Evolutionary conservation across 2,329 filamentous ascomycete species (phyloP).

Genomic region (Diaporthe sp.): DNA sequence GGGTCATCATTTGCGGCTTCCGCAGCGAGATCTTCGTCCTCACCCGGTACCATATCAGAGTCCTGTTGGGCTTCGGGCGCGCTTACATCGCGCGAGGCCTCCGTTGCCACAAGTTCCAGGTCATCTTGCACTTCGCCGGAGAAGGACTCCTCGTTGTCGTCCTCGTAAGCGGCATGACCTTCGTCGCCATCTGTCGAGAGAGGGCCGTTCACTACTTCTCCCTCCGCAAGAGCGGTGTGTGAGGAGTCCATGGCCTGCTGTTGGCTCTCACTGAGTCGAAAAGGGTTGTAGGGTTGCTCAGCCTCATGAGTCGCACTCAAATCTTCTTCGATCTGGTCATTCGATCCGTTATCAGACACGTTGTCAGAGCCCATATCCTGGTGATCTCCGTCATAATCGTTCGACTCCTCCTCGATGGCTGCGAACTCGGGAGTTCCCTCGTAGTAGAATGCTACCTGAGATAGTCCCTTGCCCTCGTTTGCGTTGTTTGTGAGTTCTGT

Average conservation of each 20-base stretch:
- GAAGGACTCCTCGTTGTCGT: not conserved
- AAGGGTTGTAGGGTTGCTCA: conserved; percentile 35
- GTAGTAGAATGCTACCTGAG: conserved; percentile 36
- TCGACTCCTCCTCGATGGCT: conserved; percentile 38
- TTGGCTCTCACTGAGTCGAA: conserved; percentile 28
- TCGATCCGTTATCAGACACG: conserved; percentile 6
- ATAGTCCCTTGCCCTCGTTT: conserved; percentile 37
- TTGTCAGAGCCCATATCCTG: conserved; percentile 26
- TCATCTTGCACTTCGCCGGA: conserved; percentile 6
- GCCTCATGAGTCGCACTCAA: not conserved
- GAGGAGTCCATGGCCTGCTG: conserved; percentile 9
- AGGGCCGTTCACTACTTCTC: not conserved
- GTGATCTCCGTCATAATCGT: conserved; percentile 31
- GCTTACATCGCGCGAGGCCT: not conserved
- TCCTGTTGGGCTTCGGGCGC: not conserved
- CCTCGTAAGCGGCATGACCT: not conserved
- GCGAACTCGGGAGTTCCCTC: conserved; percentile 32
- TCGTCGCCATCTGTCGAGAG: not conserved
- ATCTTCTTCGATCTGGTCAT: conserved; percentile 6
- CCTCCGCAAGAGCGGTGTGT: not conserved
- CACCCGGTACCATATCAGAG: not conserved
- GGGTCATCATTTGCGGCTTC: not conserved
- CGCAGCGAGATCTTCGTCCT: not conserved
- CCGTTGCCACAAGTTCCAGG: not conserved
- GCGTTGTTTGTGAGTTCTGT: conserved; percentile 35